phyloP scores from a whole-genome alignment of 2,329 filamentous ascomycete species.

The Penicillium janthinellum region DNA sequence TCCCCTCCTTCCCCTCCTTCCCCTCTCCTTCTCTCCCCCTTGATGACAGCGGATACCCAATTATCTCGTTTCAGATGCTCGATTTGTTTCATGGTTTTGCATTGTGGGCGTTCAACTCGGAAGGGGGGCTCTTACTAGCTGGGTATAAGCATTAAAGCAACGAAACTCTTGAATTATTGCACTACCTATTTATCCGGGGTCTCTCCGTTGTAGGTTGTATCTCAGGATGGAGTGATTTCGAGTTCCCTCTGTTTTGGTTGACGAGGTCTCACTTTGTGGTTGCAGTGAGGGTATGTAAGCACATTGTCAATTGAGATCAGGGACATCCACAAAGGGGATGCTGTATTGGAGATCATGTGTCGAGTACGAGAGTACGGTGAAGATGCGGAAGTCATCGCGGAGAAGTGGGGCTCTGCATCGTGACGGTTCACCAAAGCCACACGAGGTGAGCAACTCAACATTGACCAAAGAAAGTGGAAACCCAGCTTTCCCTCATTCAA shows the following conservation, averaged over 20 bases:
- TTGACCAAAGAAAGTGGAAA: background rate
- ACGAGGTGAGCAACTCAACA: background rate
- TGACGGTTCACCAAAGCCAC: background rate
- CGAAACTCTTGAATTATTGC: background rate
- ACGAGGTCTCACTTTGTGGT: no score
- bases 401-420: background rate
- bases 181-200: background rate
- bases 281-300: no score
- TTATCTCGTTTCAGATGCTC: background rate
- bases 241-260: background rate
- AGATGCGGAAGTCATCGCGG: background rate
- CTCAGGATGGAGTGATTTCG: background rate
- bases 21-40: background rate
- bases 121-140: background rate
- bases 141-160: constrained; percentile 3
- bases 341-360: no score
- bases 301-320: no score
- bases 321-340: no score
- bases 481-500: background rate
- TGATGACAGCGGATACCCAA: constrained; percentile 6
- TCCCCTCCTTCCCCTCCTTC: background rate
- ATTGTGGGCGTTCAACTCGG: background rate
- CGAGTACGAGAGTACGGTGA: no score
- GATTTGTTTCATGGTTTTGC: constrained; percentile 2
- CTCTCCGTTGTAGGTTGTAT: background rate